Evolutionary conservation across 495 filamentous ascomycete species (phyloP).

Genomic region (Tirmania nivea): DNA sequence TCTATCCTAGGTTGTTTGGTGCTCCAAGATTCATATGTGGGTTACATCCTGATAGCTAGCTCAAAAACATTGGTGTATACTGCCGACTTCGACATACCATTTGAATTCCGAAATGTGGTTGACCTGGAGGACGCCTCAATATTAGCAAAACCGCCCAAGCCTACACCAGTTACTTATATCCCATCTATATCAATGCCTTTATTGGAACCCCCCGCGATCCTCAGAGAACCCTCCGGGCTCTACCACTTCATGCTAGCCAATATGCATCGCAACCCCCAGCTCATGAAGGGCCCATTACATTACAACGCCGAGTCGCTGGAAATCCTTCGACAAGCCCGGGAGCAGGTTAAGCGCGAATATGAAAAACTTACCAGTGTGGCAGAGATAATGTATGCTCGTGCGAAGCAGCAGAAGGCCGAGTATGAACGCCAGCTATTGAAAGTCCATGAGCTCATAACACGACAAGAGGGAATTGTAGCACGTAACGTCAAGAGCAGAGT

Average conservation of each 20-base stretch:
- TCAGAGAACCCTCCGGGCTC: background rate
- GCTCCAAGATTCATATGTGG: slow-evolving; percentile 17
- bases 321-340: background rate
- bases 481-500: slow-evolving; percentile 8
- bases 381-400: slow-evolving; percentile 17
- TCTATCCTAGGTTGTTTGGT: slow-evolving; percentile 11
- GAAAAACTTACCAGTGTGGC: slow-evolving; percentile 13
- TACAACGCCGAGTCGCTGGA: background rate
- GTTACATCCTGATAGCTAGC: slow-evolving; percentile 14
- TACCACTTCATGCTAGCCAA: background rate
- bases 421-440: slow-evolving; percentile 14
- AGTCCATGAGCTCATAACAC: slow-evolving; percentile 7
- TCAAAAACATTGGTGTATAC: slow-evolving; percentile 5
- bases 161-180: background rate
- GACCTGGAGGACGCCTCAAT: too few relatives aligned
- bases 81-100: slow-evolving; percentile 16
- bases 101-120: background rate
- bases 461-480: slow-evolving; percentile 3
- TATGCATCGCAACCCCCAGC: background rate
- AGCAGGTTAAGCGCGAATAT: slow-evolving; percentile 6
- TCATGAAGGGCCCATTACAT: background rate
- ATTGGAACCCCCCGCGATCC: background rate
- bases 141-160: background rate
- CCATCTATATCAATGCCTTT: background rate
- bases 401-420: slow-evolving; percentile 13